Percentiles rank a stretch among this genome's conserved stretches.
Conservation (phyloP, 176 grass and related monocot species). For the Oryza coarctata region DNA sequence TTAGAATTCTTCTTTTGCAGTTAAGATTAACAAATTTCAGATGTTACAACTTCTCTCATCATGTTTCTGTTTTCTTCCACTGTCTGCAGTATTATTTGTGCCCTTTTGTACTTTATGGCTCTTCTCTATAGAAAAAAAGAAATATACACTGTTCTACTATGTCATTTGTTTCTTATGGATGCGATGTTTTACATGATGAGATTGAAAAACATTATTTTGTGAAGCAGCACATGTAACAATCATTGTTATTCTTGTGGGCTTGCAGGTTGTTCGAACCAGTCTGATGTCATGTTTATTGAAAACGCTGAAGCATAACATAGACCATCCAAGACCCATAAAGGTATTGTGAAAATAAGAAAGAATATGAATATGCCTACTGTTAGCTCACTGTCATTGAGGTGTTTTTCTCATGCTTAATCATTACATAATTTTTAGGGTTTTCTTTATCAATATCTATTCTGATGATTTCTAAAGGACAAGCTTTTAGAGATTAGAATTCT, state of each 20-base stretch:
- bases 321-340: conserved; percentile 96
- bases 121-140: conserved; percentile 7
- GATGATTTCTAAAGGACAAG: conserved; percentile 15
- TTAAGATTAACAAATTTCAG: not conserved
- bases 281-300: conserved; percentile 93
- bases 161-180: not conserved
- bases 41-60: not conserved
- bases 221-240: not conserved
- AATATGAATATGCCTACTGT: conserved; percentile 4
- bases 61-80: not conserved
- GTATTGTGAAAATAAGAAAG: conserved; percentile 40
- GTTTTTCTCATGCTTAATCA: not conserved
- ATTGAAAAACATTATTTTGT: not conserved
- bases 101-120: not conserved
- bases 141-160: not conserved
- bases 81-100: not conserved
- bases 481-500: conserved; percentile 15
- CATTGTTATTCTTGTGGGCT: conserved; percentile 29
- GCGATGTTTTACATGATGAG: not conserved
- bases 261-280: conserved; percentile 87
- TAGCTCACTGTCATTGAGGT: conserved; percentile 3
- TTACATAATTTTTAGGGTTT: not conserved
- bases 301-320: conserved; percentile 96
- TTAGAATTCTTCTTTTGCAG: not conserved
- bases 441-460: not conserved